Conservation (phyloP, 192 early-diverging fungal genomes). For the Podila verticillata region DNA sequence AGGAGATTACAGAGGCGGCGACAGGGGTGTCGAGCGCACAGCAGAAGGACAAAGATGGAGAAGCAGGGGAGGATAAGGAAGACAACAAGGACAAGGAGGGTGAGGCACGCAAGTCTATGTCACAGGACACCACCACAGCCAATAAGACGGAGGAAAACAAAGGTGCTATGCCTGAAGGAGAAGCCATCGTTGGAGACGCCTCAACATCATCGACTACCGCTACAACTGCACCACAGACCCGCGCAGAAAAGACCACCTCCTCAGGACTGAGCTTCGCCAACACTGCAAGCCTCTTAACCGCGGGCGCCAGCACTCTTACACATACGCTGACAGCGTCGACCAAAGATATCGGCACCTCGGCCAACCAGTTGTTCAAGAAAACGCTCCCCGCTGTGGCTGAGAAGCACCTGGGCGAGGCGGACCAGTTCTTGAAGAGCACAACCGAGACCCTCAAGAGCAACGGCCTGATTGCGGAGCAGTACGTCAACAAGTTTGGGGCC, state of each 20-base stretch:
- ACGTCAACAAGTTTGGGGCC: slow-evolving; percentile 58
- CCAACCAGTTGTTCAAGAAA: slow-evolving; percentile 42
- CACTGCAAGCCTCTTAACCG: slow-evolving; percentile 34
- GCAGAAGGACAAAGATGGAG: background rate
- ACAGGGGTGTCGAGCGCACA: slow-evolving; percentile 11
- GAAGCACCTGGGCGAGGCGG: slow-evolving; percentile 31
- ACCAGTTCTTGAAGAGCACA: slow-evolving; percentile 42
- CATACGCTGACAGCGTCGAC: slow-evolving; percentile 30
- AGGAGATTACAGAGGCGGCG: slow-evolving; percentile 42
- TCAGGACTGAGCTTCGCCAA: slow-evolving; percentile 22
- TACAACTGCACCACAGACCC: background rate
- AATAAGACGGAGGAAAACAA: background rate
- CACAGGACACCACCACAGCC: background rate
- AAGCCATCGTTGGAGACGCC: background rate
- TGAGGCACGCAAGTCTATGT: background rate
- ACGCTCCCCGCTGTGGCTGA: slow-evolving; percentile 23
- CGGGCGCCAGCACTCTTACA: slow-evolving; percentile 17
- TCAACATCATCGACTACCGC: background rate
- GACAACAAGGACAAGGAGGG: background rate
- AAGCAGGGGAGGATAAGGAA: background rate
- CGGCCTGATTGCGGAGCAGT: slow-evolving; percentile 60
- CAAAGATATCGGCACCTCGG: slow-evolving; percentile 34
- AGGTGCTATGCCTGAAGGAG: background rate
- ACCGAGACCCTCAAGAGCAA: slow-evolving; percentile 50
- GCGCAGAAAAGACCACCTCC: slow-evolving; percentile 6